Percentiles rank a stretch among this genome's conserved stretches.
These are phyloP conservation scores for Stipa capillata DNA, from an alignment of 176 grass and related monocot genomes.

Conservation along the genomic window DNA sequence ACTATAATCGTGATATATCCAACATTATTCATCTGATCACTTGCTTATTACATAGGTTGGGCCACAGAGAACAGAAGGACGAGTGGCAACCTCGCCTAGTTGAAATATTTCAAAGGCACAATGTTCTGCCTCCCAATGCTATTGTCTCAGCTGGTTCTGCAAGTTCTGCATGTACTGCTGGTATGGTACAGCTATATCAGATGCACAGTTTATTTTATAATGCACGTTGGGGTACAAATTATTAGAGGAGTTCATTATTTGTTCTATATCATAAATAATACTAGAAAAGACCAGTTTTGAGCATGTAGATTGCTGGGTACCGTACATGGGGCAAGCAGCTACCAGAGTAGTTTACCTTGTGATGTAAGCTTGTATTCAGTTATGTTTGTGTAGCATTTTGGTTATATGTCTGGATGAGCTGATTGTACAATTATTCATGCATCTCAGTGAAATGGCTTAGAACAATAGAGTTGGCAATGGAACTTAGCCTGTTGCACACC, in stretches of 20 bases:
- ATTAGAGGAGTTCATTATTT: background rate
- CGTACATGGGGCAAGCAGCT: background rate
- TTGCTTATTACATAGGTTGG: constrained; percentile 58
- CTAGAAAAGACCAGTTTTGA: background rate
- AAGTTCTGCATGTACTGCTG: constrained; percentile 87
- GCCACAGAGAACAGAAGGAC: constrained; percentile 97
- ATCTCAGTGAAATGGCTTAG: constrained; percentile 4
- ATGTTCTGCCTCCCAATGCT: constrained; percentile 80
- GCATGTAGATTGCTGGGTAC: background rate
- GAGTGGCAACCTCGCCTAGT: constrained; percentile 88
- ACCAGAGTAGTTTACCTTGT: background rate
- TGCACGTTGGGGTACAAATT: background rate
- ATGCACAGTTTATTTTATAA: background rate
- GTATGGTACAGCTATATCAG: constrained; percentile 31
- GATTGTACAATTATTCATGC: background rate
- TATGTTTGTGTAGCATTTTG: constrained; percentile 10
- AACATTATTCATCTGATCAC: background rate
- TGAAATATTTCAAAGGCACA: constrained; percentile 81
- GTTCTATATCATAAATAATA: background rate
- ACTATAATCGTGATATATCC: background rate
- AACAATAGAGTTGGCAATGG: background rate
- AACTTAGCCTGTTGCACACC: background rate
- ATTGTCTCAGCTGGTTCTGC: constrained; percentile 75
- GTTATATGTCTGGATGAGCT: background rate
- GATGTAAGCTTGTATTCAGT: background rate